Conservation (phyloP, 192 early-diverging fungal genomes). For the Coemansia sp. region DNA sequence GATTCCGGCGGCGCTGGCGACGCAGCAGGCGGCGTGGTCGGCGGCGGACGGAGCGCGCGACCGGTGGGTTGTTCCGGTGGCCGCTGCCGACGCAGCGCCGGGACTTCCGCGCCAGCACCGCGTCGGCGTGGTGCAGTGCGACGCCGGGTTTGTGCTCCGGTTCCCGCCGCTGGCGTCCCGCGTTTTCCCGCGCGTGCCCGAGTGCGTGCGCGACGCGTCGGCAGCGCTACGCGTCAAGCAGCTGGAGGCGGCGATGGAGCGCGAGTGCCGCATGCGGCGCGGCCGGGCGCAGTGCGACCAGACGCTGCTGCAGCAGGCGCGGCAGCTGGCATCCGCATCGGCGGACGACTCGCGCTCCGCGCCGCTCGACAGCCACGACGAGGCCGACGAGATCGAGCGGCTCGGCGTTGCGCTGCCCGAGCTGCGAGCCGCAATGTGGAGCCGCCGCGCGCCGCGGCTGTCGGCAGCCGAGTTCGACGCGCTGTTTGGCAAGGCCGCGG, state of each 20-base stretch:
- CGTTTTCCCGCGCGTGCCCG: constrained; percentile 24
- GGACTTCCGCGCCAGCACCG: constrained; percentile 6
- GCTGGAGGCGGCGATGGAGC: constrained; percentile 38
- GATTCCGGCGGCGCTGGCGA: constrained; percentile 13
- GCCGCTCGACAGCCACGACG: constrained; percentile 8
- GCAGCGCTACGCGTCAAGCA: constrained; percentile 36
- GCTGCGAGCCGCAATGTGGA: constrained; percentile 24
- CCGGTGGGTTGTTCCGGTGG: constrained; percentile 30
- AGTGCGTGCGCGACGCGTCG: constrained; percentile 46
- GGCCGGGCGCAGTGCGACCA: constrained; percentile 38
- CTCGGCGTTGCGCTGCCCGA: constrained; percentile 38
- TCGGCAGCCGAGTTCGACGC: constrained; percentile 33
- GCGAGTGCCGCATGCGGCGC: constrained; percentile 32
- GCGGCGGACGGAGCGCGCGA: constrained; percentile 16
- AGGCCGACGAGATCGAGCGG: constrained; percentile 50
- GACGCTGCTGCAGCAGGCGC: constrained; percentile 37
- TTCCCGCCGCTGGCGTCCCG: constrained; percentile 35
- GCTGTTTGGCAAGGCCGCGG: constrained; percentile 31
- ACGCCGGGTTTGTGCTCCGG: constrained; percentile 37
- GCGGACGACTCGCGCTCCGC: background rate
- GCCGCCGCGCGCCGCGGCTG: constrained; percentile 25
- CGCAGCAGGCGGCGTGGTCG: background rate
- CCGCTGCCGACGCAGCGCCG: background rate
- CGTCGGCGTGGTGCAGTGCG: constrained; percentile 39
- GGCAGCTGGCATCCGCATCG: constrained; percentile 8